A percentile compares a stretch with the other conserved stretches of the same genome.
phyloP scores from a whole-genome alignment of 2,329 filamentous ascomycete genomes.

The Ambrosiella beaveri region DNA sequence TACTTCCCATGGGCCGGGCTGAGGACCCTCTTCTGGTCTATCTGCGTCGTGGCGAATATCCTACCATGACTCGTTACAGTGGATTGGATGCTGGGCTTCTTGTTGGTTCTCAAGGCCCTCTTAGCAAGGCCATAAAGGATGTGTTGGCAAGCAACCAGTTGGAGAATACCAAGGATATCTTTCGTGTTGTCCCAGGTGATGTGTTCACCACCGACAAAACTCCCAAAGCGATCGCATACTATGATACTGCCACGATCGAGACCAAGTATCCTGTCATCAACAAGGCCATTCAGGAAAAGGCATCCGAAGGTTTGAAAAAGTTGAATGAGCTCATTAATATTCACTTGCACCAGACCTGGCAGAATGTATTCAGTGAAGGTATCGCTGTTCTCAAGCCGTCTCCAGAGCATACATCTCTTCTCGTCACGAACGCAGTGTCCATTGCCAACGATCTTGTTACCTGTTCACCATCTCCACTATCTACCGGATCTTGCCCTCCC shows the following conservation, averaged over 20 bases:
- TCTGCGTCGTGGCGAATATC: slow-evolving; percentile 60
- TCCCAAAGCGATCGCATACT: slow-evolving; percentile 58
- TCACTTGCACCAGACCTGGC: slow-evolving; percentile 75
- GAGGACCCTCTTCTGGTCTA: slow-evolving; percentile 56
- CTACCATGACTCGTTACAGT: slow-evolving; percentile 56
- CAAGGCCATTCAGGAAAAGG: slow-evolving; percentile 39
- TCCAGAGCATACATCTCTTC: slow-evolving; percentile 53
- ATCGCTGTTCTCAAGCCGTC: slow-evolving; percentile 70
- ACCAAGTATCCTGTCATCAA: slow-evolving; percentile 51
- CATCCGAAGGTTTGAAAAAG: slow-evolving; percentile 41
- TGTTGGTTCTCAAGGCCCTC: slow-evolving; percentile 46
- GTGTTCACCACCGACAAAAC: slow-evolving; percentile 48
- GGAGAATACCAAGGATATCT: slow-evolving; percentile 42
- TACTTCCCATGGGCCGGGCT: slow-evolving; percentile 65
- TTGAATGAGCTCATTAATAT: slow-evolving; percentile 64
- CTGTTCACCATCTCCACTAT: slow-evolving; percentile 58
- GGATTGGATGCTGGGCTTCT: slow-evolving; percentile 55
- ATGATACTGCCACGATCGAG: slow-evolving; percentile 45
- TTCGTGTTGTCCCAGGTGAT: slow-evolving; percentile 40
- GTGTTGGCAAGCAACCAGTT: slow-evolving; percentile 38
- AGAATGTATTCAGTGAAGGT: slow-evolving; percentile 58
- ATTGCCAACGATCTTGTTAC: slow-evolving; percentile 59
- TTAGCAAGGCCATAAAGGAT: slow-evolving; percentile 45
- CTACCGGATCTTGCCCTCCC: slow-evolving; percentile 59
- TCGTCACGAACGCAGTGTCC: slow-evolving; percentile 52